These are phyloP conservation scores for Botrytis aclada DNA, from an alignment of 2,329 filamentous ascomycete species.

Conservation along the genomic window DNA sequence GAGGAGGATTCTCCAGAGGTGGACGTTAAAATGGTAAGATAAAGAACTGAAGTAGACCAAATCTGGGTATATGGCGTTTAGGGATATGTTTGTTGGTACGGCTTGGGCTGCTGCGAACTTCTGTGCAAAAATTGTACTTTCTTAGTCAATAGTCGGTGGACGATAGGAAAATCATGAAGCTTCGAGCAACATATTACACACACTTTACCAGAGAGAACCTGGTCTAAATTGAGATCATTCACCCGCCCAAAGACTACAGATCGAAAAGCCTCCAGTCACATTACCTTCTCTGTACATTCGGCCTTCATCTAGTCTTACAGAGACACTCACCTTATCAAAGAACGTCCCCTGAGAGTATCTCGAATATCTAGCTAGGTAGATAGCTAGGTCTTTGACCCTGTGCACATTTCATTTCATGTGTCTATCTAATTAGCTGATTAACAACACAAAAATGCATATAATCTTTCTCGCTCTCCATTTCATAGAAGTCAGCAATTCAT, in stretches of 20 bases:
- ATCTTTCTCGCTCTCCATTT: not conserved
- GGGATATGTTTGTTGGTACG: slow-evolving; percentile 18
- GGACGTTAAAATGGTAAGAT: slow-evolving; percentile 13
- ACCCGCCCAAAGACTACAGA: not conserved
- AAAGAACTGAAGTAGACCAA: slow-evolving; percentile 9
- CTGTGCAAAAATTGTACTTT: slow-evolving; percentile 20
- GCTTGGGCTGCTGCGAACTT: slow-evolving; percentile 18
- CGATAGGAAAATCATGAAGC: slow-evolving; percentile 4
- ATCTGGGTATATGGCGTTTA: slow-evolving; percentile 21
- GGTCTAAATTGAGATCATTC: not conserved
- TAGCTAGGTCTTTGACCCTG: not conserved
- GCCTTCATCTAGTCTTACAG: not conserved
- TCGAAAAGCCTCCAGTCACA: not conserved
- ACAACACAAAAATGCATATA: not conserved
- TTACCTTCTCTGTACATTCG: not conserved
- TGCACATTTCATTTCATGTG: not conserved
- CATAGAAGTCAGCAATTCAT: not conserved
- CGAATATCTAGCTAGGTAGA: not conserved
- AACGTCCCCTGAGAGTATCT: not conserved
- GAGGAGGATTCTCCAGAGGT: slow-evolving; percentile 37
- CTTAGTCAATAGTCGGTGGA: slow-evolving; percentile 11
- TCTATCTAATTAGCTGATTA: not conserved
- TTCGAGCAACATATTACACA: slow-evolving; percentile 13
- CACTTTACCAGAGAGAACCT: not conserved
- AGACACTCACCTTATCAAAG: not conserved